Base-by-base conservation (phyloP, 768 basidiomycete genomes). In the Hygrocybe punicea region DNA sequence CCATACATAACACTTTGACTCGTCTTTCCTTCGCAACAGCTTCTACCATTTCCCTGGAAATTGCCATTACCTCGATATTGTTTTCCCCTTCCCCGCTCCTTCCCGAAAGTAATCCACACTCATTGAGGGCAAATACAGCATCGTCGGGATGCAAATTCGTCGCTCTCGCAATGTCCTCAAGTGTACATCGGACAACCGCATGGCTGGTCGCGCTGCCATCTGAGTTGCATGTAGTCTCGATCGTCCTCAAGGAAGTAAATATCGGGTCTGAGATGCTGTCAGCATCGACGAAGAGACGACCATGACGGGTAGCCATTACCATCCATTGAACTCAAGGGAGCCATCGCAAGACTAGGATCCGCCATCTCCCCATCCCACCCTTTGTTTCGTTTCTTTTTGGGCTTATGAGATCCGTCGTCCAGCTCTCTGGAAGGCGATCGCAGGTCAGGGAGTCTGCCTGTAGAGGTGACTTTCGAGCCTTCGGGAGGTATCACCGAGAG, bases 61-160 rank as follows among this genome's bases (percentile, higher is more conserved):
- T 73, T 35, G 82, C 78, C 6, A 89, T 69, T 53, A 76, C 79
- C 58, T 79, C 78, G 59, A 79, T 78, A 19, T 62, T 71, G 17
- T 62, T 66, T 3, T 66, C 62, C 9, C 66, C 67, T 16, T 63
- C 70, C 53, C 42, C 63, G 55, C 65, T 67, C 42, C 63, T 64
- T 37, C 56, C 71, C 52, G 71, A 73, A 16, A 97, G 77, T 53
- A 98, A 70, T 25, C 93, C 93, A 58, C 89, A 87, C 67, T 95
- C 93, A 55, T 89, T 87, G 62, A 98, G 70, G 2, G 94, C 92
- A 71, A 92, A 94, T 0, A 92, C 88, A 0, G 86, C 84, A 68
- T 98, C 96, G 55, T 97, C 92, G 0, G 85, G 69, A 1, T 91
- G 82, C 53, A 98, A 74, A 70, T 90, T 87, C 47, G 91, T 91